These are phyloP conservation scores for Magnusiomyces fungicola DNA, from an alignment of 1,139 yeast genomes.

Conservation along the genomic window DNA sequence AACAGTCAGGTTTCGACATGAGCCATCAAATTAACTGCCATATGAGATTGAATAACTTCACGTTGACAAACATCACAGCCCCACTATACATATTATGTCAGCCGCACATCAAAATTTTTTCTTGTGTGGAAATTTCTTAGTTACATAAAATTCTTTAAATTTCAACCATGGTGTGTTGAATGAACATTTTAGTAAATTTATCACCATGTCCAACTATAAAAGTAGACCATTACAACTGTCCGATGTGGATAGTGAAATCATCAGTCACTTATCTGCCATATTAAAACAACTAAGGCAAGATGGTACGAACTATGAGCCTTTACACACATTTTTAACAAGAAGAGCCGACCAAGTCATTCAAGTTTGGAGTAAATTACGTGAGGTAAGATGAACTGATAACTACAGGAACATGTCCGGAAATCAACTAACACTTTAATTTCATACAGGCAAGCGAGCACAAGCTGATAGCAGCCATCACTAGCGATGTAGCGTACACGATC, in stretches of 20 bases:
- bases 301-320: slow-evolving; percentile 20
- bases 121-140: too few relatives aligned
- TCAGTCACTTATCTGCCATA: slow-evolving; percentile 3
- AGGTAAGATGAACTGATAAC: slow-evolving; percentile 11
- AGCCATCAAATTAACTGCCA: too few relatives aligned
- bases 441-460: slow-evolving; percentile 23
- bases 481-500: slow-evolving; percentile 8
- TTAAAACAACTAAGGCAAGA: slow-evolving; percentile 8
- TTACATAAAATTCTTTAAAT: too few relatives aligned
- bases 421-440: too few relatives aligned
- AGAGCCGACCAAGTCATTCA: slow-evolving; percentile 16
- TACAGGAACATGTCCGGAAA: too few relatives aligned
- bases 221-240: slow-evolving; percentile 5
- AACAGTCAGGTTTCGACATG: too few relatives aligned
- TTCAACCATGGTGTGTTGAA: too few relatives aligned
- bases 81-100: too few relatives aligned
- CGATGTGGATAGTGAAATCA: slow-evolving; percentile 6
- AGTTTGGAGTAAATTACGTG: slow-evolving; percentile 17
- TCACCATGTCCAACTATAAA: slow-evolving; percentile 3
- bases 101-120: too few relatives aligned
- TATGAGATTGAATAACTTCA: too few relatives aligned
- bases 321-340: slow-evolving; percentile 15
- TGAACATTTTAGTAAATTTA: too few relatives aligned
- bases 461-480: slow-evolving; percentile 25
- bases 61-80: too few relatives aligned